Evolutionary conservation across 2,329 filamentous ascomycete genomes (phyloP), one percentile per base, ranked within the genome.

Genomic region (Monosporascus sp.): DNA sequence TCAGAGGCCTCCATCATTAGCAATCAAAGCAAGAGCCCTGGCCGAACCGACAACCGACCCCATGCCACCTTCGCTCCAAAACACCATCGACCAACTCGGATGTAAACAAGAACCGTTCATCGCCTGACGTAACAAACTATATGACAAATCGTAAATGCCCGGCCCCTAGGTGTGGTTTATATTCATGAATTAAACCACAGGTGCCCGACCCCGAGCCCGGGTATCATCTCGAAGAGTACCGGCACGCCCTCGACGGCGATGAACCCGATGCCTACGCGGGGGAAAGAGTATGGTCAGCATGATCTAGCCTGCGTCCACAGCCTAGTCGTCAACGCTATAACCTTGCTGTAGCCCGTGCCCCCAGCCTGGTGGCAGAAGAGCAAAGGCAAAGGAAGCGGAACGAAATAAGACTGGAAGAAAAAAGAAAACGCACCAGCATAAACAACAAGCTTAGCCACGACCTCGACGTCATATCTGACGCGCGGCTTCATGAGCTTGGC

Each of bases 381-480:
- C 8, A 39, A 15, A 24, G 39, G 17, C 15, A 17, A 35, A 52
- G 43, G 24, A 18, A 5, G 45, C 3, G 22, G 11, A 53, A 53
- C 20, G 24, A 27, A 39, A 22, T 14, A 20, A 47, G 37, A 17
- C 7, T 6, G 54, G 22, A 53, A 31, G 50, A 43, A 45, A 50
- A 46, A 64, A 24, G 14, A 35, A 44, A 17, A 73, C 85, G 71
- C 74, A 90, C 93, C 94, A 54, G 88, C 82, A 74, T 99, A 99
- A 24, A 99, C 90, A 63, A 99, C 88, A 56, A 99, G 72, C 73
- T 97, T 97, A 5, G 94, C 97, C 38, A 99, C 88, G 39, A 99
- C 93, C 71, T 99, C 94, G n/a, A 97, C 93, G 72, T 99, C 94
- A 66, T 97, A 99, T 62, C 92, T 80, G 55, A 97, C 92, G 60